Base-by-base conservation (phyloP, 352 stramenopile genomes). In the Pythium monospermum region DNA sequence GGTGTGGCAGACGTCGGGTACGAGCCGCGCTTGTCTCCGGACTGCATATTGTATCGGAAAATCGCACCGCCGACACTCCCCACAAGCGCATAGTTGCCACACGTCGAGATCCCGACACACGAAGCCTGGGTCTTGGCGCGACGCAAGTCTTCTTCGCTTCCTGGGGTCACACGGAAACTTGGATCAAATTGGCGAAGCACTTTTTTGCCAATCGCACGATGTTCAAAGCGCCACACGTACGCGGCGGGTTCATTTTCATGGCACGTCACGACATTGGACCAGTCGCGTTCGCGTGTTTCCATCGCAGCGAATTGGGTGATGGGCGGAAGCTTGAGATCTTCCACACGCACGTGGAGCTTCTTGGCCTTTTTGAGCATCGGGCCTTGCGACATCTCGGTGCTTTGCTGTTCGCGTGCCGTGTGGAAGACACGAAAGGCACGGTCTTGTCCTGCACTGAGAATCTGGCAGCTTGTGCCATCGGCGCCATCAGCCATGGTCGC, bases 41-140 rank as follows among this genome's bases (percentile, higher is more conserved):
- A 97, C 68, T 99, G 94, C 59, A 98, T 85, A 64, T 98, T 98
- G 76, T 98, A 99, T 39, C 92, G 92, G 73, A 93, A 98, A 23
- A 98, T 79, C 15, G 80, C 79, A 39, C 96, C 96, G 26, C 90
- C 89, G 18, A 89, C 61, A 25, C 81, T 95, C 26, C 94, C 96
- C 7, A 99, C 91, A 19, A 98, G 59, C 4, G 87, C 93, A 72
- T 93, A 98, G 68, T 98, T 96, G n/a, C 96, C 96, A 57, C 96
- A 98, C 11, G 83, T 82, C 21, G 71, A 87, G 46, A 93, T 89
- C n/a, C 71, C 61, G 15, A 90, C 79, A 15, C 67, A 82, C 28
- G 76, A 84, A 16, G 82, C 82, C 26, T 84, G 71, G 19, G 77
- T 89, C 38, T 79, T 75, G 44, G 79, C 70, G 22, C 77, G 75